Base-by-base conservation (phyloP, 1,139 yeast species). In the Taphrina deformans region DNA sequence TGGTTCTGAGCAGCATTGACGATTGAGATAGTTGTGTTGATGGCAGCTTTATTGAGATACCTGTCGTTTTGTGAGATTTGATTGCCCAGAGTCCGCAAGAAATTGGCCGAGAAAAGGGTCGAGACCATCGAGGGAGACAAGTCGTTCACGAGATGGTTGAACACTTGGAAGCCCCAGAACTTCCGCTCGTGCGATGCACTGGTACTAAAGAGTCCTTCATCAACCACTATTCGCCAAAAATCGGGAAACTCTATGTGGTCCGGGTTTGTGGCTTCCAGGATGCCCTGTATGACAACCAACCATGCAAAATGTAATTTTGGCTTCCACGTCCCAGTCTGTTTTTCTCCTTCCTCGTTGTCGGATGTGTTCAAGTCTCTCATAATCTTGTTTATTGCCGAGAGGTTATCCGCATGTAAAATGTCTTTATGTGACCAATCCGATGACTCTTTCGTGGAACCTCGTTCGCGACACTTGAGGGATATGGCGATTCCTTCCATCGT, bases 121-220 rank as follows among this genome's bases (percentile, higher is more conserved):
- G 76, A 70, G 0, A 86, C 73, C 31, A 76, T 73, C 5, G 64
- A 62, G 12, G 75, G 70, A 0, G 80, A 73, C 1, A 78, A 69
- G 7, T 48, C 46, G 0, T 76, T 68, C 65, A 87, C 74, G 58
- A 85, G 80, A 60, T 82, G 78, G 44, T 76, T 79, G 70, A 92
- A 85, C 4, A 92, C 81, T 71, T 88, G 88, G 71, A 92, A 84
- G 0, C 98, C 99, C 83, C 90, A 83, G 74, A 82, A 89, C 73
- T 92, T 93, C 68, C 97, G 81, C 75, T 92, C 98, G 52, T 86
- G 85, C 0, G 97, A 89, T 0, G 97, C 81, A 69, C 87, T 84
- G 35, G 83, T 85, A 3, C 90, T 79, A 72, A 93, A 92, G 67
- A 89, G 83, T 0, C 87, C 81, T 71, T 90, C 95, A 73, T 92